Conservation (phyloP, 1,284 basidiomycete genomes). For the Trametes sp. region DNA sequence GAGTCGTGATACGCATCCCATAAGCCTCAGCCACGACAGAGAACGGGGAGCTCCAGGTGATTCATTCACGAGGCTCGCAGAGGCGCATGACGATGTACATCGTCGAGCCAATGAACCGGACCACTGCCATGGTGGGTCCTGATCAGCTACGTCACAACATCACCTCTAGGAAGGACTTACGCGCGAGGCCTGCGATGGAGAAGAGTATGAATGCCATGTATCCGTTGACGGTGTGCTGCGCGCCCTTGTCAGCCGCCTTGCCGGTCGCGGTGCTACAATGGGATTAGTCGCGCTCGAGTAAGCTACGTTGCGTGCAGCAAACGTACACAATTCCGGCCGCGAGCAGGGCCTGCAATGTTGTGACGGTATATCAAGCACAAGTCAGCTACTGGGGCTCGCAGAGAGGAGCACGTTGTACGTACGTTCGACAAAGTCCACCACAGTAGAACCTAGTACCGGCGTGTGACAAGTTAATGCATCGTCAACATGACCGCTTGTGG, state of each 20-base stretch:
- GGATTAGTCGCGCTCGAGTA: conserved; percentile 27
- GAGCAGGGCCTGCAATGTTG: conserved; percentile 63
- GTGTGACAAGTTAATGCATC: conserved; percentile 17
- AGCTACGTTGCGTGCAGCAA: conserved; percentile 3
- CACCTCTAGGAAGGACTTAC: conserved; percentile 55
- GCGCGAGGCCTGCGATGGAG: conserved; percentile 85
- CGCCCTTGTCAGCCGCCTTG: no score
- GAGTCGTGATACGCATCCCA: no score
- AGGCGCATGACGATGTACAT: conserved; percentile 81
- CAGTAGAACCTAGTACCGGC: conserved; percentile 61
- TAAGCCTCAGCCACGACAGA: no score
- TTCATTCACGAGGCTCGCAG: no score
- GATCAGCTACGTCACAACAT: conserved; percentile 8
- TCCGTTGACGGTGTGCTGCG: conserved; percentile 65
- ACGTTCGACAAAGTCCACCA: conserved; percentile 88
- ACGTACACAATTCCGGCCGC: conserved; percentile 74
- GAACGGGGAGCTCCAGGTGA: no score
- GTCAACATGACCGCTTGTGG: conserved; percentile 7
- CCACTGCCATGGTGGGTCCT: conserved; percentile 53
- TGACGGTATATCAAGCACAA: conserved; percentile 15
- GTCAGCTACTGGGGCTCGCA: conserved; percentile 7
- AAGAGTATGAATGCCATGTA: conserved; percentile 86
- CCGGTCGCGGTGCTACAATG: conserved; percentile 52
- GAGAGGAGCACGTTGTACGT: conserved; percentile 34
- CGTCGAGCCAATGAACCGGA: conserved; percentile 84